phyloP scores from a whole-genome alignment of 495 filamentous ascomycete species.

The Talaromyces nanjingensis region DNA sequence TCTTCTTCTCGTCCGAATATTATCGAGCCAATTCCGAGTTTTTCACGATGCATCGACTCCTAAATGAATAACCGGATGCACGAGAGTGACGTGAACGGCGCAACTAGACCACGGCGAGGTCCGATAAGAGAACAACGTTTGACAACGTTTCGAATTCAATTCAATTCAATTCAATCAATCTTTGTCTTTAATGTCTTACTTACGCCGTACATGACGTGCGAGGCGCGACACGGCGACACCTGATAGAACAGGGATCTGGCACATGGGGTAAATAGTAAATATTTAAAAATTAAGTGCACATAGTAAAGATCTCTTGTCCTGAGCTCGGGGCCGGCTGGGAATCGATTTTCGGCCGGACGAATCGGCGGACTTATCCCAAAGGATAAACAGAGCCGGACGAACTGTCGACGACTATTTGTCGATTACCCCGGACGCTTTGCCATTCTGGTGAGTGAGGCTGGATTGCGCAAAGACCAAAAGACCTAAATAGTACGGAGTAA shows the following conservation, averaged over 20 bases:
- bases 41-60: not conserved
- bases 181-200: not conserved
- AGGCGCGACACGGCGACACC: not conserved
- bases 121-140: not conserved
- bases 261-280: too few relatives aligned
- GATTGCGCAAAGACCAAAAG: too few relatives aligned
- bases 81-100: not conserved
- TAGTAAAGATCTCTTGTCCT: conserved; percentile 1
- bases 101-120: not conserved
- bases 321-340: not conserved
- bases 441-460: not conserved
- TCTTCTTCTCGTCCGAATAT: conserved; percentile 2
- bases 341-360: not conserved
- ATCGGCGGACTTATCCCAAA: not conserved
- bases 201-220: too few relatives aligned
- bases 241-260: not conserved
- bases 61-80: not conserved
- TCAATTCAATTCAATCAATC: too few relatives aligned
- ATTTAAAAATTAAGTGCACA: not conserved
- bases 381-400: not conserved
- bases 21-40: not conserved
- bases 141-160: not conserved
- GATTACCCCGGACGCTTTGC: not conserved
- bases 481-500: too few relatives aligned
- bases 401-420: conserved; percentile 1